Conservation (phyloP, 164 flowering plant genomes). For the Akebia trifoliata region DNA sequence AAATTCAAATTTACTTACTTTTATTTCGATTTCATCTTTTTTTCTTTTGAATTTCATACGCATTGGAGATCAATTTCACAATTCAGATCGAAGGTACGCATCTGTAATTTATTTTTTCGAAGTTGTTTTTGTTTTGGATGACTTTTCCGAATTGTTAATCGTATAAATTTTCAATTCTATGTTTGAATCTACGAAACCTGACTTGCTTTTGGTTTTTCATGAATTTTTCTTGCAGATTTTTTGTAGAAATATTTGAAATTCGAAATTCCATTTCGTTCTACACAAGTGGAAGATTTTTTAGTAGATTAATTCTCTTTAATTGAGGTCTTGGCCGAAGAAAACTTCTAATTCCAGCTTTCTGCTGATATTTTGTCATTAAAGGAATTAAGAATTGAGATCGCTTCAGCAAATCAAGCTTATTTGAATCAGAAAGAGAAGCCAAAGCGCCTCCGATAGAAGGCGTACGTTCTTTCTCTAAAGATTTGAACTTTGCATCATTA, state of each 20-base stretch:
- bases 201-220: not conserved
- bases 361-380: not conserved
- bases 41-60: too few relatives aligned
- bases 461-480: not conserved
- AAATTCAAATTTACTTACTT: too few relatives aligned
- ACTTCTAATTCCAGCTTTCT: not conserved
- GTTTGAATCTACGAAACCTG: not conserved
- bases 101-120: not conserved
- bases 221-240: not conserved
- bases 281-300: too few relatives aligned
- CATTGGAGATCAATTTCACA: slow-evolving; percentile 6
- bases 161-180: not conserved
- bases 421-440: not conserved
- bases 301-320: not conserved
- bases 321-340: not conserved
- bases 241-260: not conserved
- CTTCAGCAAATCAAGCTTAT: not conserved
- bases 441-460: not conserved
- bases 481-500: slow-evolving; percentile 19
- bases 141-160: too few relatives aligned
- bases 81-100: slow-evolving; percentile 10
- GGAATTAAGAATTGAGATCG: not conserved
- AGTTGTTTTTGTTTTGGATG: too few relatives aligned
- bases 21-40: too few relatives aligned
- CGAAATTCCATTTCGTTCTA: not conserved